Conservation (phyloP, 108 stramenopile genomes). For the Bacterosira constricta region DNA sequence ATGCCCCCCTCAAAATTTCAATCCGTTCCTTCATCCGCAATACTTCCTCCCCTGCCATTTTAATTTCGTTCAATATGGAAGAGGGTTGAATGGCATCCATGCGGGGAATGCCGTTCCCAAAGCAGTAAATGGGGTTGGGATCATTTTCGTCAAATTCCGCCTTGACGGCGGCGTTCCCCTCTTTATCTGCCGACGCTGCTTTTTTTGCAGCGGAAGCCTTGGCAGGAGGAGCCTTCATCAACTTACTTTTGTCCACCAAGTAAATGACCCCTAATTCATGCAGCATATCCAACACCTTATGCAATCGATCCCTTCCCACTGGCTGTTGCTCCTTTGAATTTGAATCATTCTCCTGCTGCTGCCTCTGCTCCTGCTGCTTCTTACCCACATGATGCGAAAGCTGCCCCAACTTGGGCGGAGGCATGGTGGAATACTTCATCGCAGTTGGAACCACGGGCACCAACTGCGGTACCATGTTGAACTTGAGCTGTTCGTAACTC, state of each 20-base stretch:
- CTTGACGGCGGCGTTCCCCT: not conserved
- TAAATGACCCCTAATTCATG: constrained; percentile 38
- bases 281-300: constrained; percentile 24
- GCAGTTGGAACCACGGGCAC: no score
- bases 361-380: no score
- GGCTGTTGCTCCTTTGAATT: not conserved
- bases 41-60: constrained; percentile 34
- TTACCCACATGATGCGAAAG: no score
- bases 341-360: not conserved
- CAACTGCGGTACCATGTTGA: constrained; percentile 41
- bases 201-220: not conserved
- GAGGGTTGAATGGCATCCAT: constrained; percentile 36
- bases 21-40: constrained; percentile 24
- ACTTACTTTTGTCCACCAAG: constrained; percentile 14
- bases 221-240: not conserved
- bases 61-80: constrained; percentile 13
- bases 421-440: no score
- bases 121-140: constrained; percentile 33
- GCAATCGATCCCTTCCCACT: constrained; percentile 20
- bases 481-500: constrained; percentile 32
- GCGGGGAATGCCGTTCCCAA: constrained; percentile 30
- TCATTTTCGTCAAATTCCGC: not conserved
- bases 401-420: not conserved
- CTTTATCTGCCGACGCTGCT: not conserved
- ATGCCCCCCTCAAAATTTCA: constrained; percentile 9